A percentile compares a stretch with the other conserved stretches of the same genome.
Evolutionary conservation across 805 yeast genomes (phyloP).

Genomic region (Metschnikowia picachoensis): DNA sequence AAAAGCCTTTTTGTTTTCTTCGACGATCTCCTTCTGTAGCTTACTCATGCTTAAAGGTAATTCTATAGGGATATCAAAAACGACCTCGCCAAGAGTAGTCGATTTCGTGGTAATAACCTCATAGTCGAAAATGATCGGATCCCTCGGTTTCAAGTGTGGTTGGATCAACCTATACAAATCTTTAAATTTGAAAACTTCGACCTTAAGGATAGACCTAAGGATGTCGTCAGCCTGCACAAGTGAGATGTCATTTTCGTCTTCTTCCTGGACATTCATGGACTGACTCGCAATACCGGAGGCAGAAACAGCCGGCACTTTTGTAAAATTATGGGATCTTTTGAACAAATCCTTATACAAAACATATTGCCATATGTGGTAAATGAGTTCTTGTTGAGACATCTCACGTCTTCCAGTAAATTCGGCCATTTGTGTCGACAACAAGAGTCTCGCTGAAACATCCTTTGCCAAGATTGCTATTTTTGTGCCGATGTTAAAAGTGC

Average conservation of each 20-base stretch:
- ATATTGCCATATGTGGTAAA: conserved; percentile 78
- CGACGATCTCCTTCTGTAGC: conserved; percentile 36
- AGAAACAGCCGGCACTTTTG: conserved; percentile 39
- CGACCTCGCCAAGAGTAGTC: conserved; percentile 74
- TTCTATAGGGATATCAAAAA: conserved; percentile 61
- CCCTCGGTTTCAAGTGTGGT: conserved; percentile 71
- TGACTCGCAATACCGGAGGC: conserved; percentile 20
- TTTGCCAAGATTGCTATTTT: conserved; percentile 72
- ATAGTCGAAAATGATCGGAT: conserved; percentile 76
- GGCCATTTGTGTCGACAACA: conserved; percentile 61
- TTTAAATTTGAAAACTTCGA: conserved; percentile 58
- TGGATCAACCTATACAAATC: conserved; percentile 67
- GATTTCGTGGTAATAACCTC: conserved; percentile 73
- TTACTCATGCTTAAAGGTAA: conserved; percentile 35
- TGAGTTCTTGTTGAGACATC: conserved; percentile 82
- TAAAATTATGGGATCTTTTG: conserved; percentile 25
- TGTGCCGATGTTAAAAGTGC: conserved; percentile 52
- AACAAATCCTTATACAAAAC: conserved; percentile 60
- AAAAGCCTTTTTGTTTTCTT: conserved; percentile 36
- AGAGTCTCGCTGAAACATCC: conserved; percentile 64
- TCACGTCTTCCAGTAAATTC: conserved; percentile 71
- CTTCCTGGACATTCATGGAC: conserved; percentile 18
- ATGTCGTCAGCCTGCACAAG: conserved; percentile 42
- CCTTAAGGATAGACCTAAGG: conserved; percentile 43
- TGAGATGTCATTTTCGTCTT: conserved; percentile 32